Base-by-base conservation (phyloP, 2,329 filamentous ascomycete species). In the Geoglossum cookeanum region DNA sequence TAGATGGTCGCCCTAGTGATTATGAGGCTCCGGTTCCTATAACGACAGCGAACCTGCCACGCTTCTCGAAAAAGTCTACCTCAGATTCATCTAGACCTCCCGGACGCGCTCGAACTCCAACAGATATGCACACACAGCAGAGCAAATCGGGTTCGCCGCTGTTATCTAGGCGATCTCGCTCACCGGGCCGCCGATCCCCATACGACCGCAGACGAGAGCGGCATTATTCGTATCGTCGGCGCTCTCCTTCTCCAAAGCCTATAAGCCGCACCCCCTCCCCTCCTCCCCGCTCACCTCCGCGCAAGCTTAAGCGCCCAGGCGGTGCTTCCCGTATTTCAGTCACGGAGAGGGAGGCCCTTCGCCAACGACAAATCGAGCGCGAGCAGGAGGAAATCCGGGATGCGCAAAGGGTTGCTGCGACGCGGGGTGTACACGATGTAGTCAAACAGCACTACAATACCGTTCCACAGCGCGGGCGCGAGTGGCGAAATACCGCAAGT, bases 381-480 rank as follows among this genome's bases (percentile, higher is more conserved):
- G 78, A 85, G 69, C 53, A 72, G 66, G 0, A 72, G 48, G 69
- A 71, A 48, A 71, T 74, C 37, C 57, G 58, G 11, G 57, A 59
- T 44, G 62, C 60, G 17, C 17, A 72, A 60, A 65, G 63, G 29
- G 63, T 58, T 37, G 64, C 68, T 13, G 66, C 66, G 37, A 70
- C 71, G 32, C 71, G 82, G 55, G 83, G 82, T 48, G 81, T 87
- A 47, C 82, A 90, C 64, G 88, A 97, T 65, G 83, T 94, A 6
- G 92, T 97, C 54, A 81, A 84, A 55, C 84, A 94, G 62, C 91
- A 96, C 70, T 98, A 98, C 76, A 98, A 98, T 70, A 84, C 86
- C 42, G 91, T 97, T 0, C 91, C 91, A 0, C 86, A 98, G 72
- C 81, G 90, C 33, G 92, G 92, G 11, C 81, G 91, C 57, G 89